Base-by-base conservation (phyloP, 1,284 basidiomycete species). In the Marasmius fiardii region DNA sequence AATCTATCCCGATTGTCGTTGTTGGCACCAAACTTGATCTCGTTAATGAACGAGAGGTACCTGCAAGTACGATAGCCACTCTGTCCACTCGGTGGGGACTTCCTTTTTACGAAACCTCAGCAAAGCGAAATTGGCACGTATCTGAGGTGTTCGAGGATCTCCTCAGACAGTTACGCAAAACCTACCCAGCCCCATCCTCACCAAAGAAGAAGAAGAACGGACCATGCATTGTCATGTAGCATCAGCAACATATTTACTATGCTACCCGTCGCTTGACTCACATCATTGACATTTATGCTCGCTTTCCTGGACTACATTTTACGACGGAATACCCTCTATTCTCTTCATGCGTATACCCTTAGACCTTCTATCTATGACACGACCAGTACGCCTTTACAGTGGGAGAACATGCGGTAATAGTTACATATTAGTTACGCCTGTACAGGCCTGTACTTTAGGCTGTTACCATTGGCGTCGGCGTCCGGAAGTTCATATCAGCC, bases 11-110 rank as follows among this genome's bases (percentile, higher is more conserved):
- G 8, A 90, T 95, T 62, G 89, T 95, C 35, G 80, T 95, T 11
- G 92, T 93, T 16, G 93, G 93, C 43, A 94, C 93, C 53, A 95
- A 95, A 71, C 80, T 91, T 57, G 93, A 95, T 69, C 82, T 95
- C 53, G 79, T 80, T 34, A 83, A 81, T 58, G 92, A 95, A 70
- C 82, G 93, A 28, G 90, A 93, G 65, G 92, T 95, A 4, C 80
- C 82, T 20, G 77, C 81, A 43, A 76, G 71, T 45, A 82, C 81
- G 0, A 88, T 92, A 43, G 81, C 88, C 62, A 72, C 80, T 8
- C 77, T 92, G 6, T 82, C 86, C 6, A 73, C 71, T 44, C 74
- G 77, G 7, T 93, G 92, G 92, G 76, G 77, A 44, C 71, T 91
- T 20, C 88, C 90, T 1, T 90, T 92, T 66, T 93, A 89, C 69